Evolutionary conservation across 2,329 filamentous ascomycete genomes (phyloP), one percentile per base, ranked within the genome.

Genomic region (Aspergillus sojae): DNA sequence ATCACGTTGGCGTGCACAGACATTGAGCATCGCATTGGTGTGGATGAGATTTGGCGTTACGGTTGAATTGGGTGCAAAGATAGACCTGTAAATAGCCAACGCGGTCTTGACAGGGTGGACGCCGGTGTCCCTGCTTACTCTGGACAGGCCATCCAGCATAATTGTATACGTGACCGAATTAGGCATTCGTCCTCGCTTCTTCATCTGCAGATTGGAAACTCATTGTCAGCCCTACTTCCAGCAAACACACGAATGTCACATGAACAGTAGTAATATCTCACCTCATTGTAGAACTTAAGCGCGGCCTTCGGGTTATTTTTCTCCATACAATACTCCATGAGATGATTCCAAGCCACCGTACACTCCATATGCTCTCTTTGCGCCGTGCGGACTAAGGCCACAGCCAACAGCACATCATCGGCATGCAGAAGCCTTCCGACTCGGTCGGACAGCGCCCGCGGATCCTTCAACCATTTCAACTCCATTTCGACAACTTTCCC

Each of bases 211-310:
- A 34, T 41, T 48, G 62, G 65, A 72, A 59, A n/a, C 2, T 58
- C 32, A 30, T 57, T 62, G 57, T 62, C 50, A 69, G 57, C 34
- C 41, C 16, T 4, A 26, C 16, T 58, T 12, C 3, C 6, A 19
- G 55, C 19, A 48, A 21, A 53, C 19, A 34, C 26, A 9, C 19
- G 12, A 32, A 34, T 21, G 4, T 32, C 14, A 50, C n/a, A 43
- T 19, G 10, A 28, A 28, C 41, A 57, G 12, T 3, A 34, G 16
- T 14, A 52, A 39, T 11, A 28, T 71, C 82, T 66, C 77, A 91
- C 91, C 77, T 98, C 94, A 77, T 97, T 97, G 80, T 89, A 97
- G n/a, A 93, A 82, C 78, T 91, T 93, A 62, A 96, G 79, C 21
- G 91, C 94, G 23, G 82, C 80, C 64, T 84, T 83, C 39, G 93